A percentile compares a stretch with the other conserved stretches of the same genome.
Evolutionary conservation across 208 protist species (phyloP).

Genomic region (Trypanosomatidae sp.): DNA sequence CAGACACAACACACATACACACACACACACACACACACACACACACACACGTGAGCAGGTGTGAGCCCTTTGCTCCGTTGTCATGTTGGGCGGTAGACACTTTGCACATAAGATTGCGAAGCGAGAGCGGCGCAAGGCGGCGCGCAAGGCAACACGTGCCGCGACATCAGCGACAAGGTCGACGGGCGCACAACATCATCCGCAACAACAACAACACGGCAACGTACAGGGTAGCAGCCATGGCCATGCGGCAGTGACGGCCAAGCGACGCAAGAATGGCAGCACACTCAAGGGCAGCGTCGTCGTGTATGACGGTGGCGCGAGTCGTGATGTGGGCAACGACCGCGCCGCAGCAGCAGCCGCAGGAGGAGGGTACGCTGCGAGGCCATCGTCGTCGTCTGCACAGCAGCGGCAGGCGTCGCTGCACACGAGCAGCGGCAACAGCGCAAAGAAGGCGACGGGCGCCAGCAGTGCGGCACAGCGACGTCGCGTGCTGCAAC

Average conservation of each 20-base stretch:
- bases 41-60: too few relatives aligned
- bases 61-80: too few relatives aligned
- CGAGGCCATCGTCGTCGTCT: too few relatives aligned
- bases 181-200: neutral
- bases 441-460: constrained; percentile 24
- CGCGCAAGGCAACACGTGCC: constrained; percentile 12
- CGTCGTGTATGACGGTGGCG: constrained; percentile 24
- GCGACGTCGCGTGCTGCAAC: constrained; percentile 52
- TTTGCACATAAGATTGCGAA: constrained; percentile 59
- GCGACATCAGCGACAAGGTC: constrained; percentile 1
- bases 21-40: too few relatives aligned
- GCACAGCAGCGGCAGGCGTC: too few relatives aligned
- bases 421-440: constrained; percentile 30
- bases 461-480: constrained; percentile 72
- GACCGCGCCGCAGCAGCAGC: too few relatives aligned
- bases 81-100: constrained; percentile 48
- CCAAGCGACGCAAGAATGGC: constrained; percentile 8
- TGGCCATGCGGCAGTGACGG: neutral
- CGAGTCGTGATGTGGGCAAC: constrained; percentile 61
- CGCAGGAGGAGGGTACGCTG: too few relatives aligned
- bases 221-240: neutral
- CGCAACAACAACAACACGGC: neutral
- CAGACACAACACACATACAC: too few relatives aligned
- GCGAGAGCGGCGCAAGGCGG: constrained; percentile 40
- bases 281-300: constrained; percentile 70